phyloP scores from a whole-genome alignment of 768 basidiomycete species.

The Boletus sp. region DNA sequence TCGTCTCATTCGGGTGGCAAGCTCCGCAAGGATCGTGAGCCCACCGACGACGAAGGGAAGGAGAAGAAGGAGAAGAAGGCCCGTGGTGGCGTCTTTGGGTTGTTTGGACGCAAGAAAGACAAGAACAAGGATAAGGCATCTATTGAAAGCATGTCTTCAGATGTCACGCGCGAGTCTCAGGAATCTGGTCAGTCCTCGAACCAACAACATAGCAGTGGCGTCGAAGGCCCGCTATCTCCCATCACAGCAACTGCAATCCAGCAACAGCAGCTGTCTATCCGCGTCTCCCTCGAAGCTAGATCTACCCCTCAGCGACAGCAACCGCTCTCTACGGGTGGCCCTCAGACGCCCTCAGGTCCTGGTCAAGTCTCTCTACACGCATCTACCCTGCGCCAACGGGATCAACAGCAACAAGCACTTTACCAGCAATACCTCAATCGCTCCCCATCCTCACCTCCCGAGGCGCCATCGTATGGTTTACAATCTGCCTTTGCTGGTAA shows the following conservation, averaged over 20 bases:
- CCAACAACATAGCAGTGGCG: slow-evolving; percentile 32
- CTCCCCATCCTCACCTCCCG: slow-evolving; percentile 77
- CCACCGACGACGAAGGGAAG: slow-evolving; percentile 47
- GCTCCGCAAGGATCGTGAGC: slow-evolving; percentile 45
- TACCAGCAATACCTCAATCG: slow-evolving; percentile 90
- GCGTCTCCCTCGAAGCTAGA: slow-evolving; percentile 17
- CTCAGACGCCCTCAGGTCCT: slow-evolving; percentile 30
- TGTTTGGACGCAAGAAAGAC: slow-evolving; percentile 78
- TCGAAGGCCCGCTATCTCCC: slow-evolving; percentile 45
- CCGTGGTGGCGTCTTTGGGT: slow-evolving; percentile 69
- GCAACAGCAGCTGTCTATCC: slow-evolving; percentile 51
- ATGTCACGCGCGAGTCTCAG: slow-evolving; percentile 52
- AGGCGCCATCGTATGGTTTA: slow-evolving; percentile 74
- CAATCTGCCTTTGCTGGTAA: slow-evolving; percentile 61
- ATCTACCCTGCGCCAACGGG: slow-evolving; percentile 75
- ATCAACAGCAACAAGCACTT: slow-evolving; percentile 83
- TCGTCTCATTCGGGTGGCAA: slow-evolving; percentile 26
- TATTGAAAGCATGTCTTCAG: slow-evolving; percentile 52
- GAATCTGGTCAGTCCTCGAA: slow-evolving; percentile 60
- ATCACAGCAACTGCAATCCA: slow-evolving; percentile 53
- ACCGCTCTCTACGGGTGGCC: slow-evolving; percentile 21
- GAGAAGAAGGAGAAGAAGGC: slow-evolving; percentile 64
- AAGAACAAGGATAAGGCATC: slow-evolving; percentile 63
- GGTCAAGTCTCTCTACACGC: slow-evolving; percentile 58
- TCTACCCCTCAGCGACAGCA: slow-evolving; percentile 23